Conservation (phyloP, 2,329 filamentous ascomycete species). For the Pseudogymnoascus sp. region DNA sequence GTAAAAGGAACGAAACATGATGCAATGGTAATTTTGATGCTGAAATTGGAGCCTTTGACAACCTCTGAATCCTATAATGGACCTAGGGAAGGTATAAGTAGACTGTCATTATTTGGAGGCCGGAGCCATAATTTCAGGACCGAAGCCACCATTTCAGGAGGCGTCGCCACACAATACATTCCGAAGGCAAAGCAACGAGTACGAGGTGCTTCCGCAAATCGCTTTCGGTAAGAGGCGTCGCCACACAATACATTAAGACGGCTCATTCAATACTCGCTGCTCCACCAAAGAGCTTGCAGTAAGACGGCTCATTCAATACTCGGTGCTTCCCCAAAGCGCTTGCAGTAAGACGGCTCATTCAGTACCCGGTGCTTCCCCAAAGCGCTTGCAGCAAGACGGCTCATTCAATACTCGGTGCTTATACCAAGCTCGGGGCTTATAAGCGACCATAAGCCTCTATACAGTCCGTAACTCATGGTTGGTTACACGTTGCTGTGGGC, state of each 20-base stretch:
- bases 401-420: neutral
- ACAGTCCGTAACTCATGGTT: neutral
- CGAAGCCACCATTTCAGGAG: neutral
- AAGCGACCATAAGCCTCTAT: neutral
- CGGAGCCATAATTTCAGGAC: neutral
- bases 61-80: neutral
- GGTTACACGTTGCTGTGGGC: neutral
- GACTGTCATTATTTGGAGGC: neutral
- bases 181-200: neutral
- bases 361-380: neutral
- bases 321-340: no score
- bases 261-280: neutral
- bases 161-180: neutral
- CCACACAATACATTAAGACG: neutral
- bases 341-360: neutral
- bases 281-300: no score
- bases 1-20: neutral
- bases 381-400: neutral
- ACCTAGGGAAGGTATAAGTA: neutral
- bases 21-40: neutral
- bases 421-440: neutral
- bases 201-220: neutral
- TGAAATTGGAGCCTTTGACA: neutral
- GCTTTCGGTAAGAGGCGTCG: no score
- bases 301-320: neutral